phyloP scores from a whole-genome alignment of 1,139 yeast species.

The Geotrichum carabidarum region DNA sequence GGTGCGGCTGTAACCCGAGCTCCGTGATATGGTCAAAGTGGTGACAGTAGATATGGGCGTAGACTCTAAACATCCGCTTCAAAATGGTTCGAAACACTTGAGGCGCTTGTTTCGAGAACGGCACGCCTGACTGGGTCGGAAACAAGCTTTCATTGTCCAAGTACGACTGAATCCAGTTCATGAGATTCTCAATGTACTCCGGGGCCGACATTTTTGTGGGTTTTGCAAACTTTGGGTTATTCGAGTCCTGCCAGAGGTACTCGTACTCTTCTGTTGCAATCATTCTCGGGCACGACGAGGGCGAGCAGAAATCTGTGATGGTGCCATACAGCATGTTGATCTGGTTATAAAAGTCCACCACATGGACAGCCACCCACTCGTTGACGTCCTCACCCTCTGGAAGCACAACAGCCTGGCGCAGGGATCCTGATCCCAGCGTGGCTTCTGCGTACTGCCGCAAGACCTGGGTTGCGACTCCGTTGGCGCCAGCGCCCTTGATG shows the following conservation, averaged over 20 bases:
- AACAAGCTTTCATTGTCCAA: slow-evolving; percentile 85
- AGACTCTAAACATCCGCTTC: slow-evolving; percentile 88
- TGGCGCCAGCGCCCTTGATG: slow-evolving; percentile 6
- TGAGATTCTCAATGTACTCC: slow-evolving; percentile 83
- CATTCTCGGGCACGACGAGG: slow-evolving; percentile 89
- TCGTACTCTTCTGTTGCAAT: slow-evolving; percentile 95
- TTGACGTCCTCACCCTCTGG: slow-evolving; percentile 90
- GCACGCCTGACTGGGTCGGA: slow-evolving; percentile 85
- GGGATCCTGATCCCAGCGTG: slow-evolving; percentile 85
- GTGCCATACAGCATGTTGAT: slow-evolving; percentile 95
- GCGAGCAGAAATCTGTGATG: slow-evolving; percentile 93
- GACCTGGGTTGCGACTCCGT: slow-evolving; percentile 29
- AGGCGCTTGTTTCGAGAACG: slow-evolving; percentile 51
- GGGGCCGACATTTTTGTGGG: slow-evolving; percentile 87
- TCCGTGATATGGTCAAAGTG: slow-evolving; percentile 94
- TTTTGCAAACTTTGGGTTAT: slow-evolving; percentile 44
- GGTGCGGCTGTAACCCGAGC: slow-evolving; percentile 83
- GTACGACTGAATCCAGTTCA: slow-evolving; percentile 90
- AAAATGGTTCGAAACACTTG: slow-evolving; percentile 77
- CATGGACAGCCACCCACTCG: slow-evolving; percentile 95
- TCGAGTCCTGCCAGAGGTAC: slow-evolving; percentile 83
- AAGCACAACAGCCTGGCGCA: slow-evolving; percentile 85
- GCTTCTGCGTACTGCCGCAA: slow-evolving; percentile 82
- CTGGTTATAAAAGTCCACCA: slow-evolving; percentile 74
- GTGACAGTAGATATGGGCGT: slow-evolving; percentile 96